These are phyloP conservation scores for Debaryomyces tyrocola DNA, from an alignment of 805 yeast species.

Conservation along the genomic window DNA sequence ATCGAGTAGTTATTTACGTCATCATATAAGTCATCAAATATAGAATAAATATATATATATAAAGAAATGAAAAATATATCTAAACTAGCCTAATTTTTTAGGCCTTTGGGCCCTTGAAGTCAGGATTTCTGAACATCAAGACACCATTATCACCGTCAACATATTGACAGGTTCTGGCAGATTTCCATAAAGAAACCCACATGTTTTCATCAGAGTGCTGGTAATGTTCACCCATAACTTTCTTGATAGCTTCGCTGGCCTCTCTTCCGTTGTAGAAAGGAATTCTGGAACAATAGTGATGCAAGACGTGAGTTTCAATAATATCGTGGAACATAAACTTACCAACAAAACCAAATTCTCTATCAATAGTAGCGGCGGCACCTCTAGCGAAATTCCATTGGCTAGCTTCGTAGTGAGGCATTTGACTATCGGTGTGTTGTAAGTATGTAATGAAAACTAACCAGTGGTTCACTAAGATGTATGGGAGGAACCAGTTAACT, in stretches of 20 bases:
- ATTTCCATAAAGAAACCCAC: constrained; percentile 66
- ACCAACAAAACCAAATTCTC: constrained; percentile 81
- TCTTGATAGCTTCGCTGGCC: constrained; percentile 74
- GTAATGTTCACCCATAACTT: constrained; percentile 85
- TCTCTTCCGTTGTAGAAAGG: constrained; percentile 87
- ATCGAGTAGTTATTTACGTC: constrained; percentile 12
- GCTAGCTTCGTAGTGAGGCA: constrained; percentile 75
- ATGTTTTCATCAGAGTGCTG: constrained; percentile 65
- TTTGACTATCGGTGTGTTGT: constrained; percentile 76
- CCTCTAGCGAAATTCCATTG: constrained; percentile 89
- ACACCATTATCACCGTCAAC: constrained; percentile 74
- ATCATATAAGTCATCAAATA: constrained; percentile 35
- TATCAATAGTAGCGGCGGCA: constrained; percentile 85
- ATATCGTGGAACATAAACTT: constrained; percentile 80
- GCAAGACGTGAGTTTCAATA: constrained; percentile 87
- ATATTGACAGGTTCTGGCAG: constrained; percentile 66
- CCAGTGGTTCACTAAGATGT: constrained; percentile 85
- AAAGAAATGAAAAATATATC: background rate
- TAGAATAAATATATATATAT: too few species aligned
- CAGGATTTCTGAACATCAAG: constrained; percentile 72
- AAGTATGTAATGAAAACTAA: constrained; percentile 80
- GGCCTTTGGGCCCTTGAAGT: constrained; percentile 43
- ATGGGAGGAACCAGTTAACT: constrained; percentile 76
- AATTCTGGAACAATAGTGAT: constrained; percentile 79
- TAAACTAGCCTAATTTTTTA: background rate